Percentiles rank a stretch among this genome's conserved stretches.
Conservation (phyloP, 169 alveolate species). For the Babesia sp. region DNA sequence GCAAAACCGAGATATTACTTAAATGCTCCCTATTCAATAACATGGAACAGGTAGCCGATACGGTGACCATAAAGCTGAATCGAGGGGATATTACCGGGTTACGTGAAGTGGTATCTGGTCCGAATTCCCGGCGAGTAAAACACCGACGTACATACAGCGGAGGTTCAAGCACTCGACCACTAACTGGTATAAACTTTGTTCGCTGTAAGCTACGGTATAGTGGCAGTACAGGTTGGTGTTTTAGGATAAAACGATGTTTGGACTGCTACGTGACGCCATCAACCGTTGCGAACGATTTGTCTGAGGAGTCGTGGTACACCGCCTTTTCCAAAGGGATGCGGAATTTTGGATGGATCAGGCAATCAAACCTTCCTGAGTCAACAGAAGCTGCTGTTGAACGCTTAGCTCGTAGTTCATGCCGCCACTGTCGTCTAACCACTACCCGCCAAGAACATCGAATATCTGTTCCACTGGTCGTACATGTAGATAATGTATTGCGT, state of each 20-base stretch:
- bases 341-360: too few relatives aligned
- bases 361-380: neutral
- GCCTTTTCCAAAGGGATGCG: neutral
- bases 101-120: neutral
- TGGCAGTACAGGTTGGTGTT: neutral
- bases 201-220: neutral
- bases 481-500: constrained; percentile 8
- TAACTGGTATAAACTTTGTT: neutral
- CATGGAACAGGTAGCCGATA: constrained; percentile 2
- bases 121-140: neutral
- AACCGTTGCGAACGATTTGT: neutral
- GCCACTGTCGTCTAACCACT: neutral
- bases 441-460: neutral
- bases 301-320: constrained; percentile 2
- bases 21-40: neutral
- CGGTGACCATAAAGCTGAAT: constrained; percentile 4
- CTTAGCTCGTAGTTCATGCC: neutral
- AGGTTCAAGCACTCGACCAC: neutral
- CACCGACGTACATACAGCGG: constrained; percentile 19
- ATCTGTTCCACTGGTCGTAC: neutral
- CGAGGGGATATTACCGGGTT: neutral
- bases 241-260: neutral
- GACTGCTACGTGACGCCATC: neutral
- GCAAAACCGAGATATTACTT: neutral
- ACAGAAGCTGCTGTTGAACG: neutral